A percentile compares a stretch with the other conserved stretches of the same genome.
Conservation (phyloP, 1,284 basidiomycete species). For the Ceratobasidium papillatum region DNA sequence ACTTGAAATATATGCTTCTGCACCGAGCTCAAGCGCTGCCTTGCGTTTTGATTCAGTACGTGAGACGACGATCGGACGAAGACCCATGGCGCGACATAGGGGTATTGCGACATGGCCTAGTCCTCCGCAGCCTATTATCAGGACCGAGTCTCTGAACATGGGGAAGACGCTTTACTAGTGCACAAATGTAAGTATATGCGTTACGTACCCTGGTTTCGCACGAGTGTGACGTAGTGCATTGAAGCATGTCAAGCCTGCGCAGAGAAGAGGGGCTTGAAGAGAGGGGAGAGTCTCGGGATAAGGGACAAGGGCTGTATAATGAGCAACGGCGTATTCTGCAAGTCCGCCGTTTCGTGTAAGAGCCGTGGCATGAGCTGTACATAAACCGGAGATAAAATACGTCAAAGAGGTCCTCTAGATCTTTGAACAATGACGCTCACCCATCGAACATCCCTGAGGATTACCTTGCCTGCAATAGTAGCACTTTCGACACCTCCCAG, state of each 20-base stretch:
- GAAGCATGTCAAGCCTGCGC: slow-evolving; percentile 32
- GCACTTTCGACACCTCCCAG: slow-evolving; percentile 24
- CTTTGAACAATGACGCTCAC: not conserved
- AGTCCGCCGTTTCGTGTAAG: slow-evolving; percentile 34
- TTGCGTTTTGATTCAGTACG: slow-evolving; percentile 23
- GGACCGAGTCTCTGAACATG: slow-evolving; percentile 1
- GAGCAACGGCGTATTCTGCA: slow-evolving; percentile 23
- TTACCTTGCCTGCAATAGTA: slow-evolving; percentile 34
- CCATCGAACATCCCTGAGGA: slow-evolving; percentile 33
- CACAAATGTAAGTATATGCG: slow-evolving; percentile 9
- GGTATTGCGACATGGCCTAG: slow-evolving; percentile 27
- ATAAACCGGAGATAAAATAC: not conserved
- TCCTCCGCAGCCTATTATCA: slow-evolving; percentile 36
- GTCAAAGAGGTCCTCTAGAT: not conserved
- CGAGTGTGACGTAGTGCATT: slow-evolving; percentile 25
- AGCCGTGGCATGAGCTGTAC: slow-evolving; percentile 29
- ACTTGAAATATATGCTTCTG: slow-evolving; percentile 26
- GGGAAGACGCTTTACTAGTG: not conserved
- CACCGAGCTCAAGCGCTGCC: slow-evolving; percentile 21
- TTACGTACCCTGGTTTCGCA: slow-evolving; percentile 26
- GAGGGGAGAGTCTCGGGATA: slow-evolving; percentile 25
- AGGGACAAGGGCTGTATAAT: slow-evolving; percentile 18
- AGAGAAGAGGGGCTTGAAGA: slow-evolving; percentile 30
- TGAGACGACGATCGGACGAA: slow-evolving; percentile 32
- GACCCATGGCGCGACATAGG: slow-evolving; percentile 19